Conservation (phyloP, 1,284 basidiomycete species). For the Neolentinus lepideus region DNA sequence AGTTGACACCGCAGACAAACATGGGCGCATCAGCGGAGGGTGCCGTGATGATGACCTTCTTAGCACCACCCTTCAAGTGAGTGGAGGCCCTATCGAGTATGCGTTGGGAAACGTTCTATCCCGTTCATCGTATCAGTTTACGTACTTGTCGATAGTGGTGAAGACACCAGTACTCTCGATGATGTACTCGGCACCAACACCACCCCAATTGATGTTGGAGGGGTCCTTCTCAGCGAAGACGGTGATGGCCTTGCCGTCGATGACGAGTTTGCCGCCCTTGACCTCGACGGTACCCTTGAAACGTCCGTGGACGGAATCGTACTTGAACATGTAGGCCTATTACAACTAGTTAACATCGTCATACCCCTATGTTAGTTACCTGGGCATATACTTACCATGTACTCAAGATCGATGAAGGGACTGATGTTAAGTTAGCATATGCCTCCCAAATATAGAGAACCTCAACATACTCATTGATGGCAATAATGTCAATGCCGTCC, state of each 20-base stretch:
- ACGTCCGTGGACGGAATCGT: conserved; percentile 95
- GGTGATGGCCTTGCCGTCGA: conserved; percentile 76
- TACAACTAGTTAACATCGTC: not conserved
- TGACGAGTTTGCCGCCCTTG: conserved; percentile 87
- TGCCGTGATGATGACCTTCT: conserved; percentile 99
- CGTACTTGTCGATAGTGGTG: conserved; percentile 85
- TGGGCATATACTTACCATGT: conserved; percentile 59
- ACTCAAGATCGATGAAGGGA: conserved; percentile 93
- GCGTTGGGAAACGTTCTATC: not conserved
- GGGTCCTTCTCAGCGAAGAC: conserved; percentile 91
- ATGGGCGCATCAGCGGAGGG: conserved; percentile 98
- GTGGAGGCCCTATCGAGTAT: conserved; percentile 62
- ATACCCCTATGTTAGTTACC: not conserved
- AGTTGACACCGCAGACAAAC: conserved; percentile 96
- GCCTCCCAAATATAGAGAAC: conserved; percentile 5
- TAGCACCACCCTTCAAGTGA: conserved; percentile 98
- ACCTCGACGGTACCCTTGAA: conserved; percentile 84
- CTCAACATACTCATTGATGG: conserved; percentile 78
- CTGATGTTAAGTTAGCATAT: conserved; percentile 26
- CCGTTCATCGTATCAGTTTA: conserved; percentile 6
- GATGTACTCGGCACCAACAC: conserved; percentile 85
- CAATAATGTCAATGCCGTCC: conserved; percentile 76
- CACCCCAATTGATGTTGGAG: conserved; percentile 79
- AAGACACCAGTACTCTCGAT: conserved; percentile 99
- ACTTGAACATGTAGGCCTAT: conserved; percentile 99